Percentiles rank a stretch among this genome's conserved stretches.
These are phyloP conservation scores for Cystofilobasidium capitatum DNA, from an alignment of 768 basidiomycete genomes.

Conservation along the genomic window DNA sequence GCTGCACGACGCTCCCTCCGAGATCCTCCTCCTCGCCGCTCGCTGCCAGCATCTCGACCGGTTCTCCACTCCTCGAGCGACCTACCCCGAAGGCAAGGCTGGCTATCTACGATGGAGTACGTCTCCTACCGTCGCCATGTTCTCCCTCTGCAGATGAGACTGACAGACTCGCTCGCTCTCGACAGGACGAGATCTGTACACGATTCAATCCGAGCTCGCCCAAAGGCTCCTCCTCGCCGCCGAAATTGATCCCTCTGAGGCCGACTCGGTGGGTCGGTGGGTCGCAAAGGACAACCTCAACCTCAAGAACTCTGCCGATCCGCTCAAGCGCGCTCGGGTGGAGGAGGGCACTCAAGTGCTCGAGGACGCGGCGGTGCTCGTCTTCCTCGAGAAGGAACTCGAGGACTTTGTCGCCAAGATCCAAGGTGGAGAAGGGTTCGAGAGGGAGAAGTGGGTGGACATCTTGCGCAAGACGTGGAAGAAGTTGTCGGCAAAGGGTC, in stretches of 20 bases:
- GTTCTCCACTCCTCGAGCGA: slow-evolving; percentile 3
- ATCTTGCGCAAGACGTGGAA: slow-evolving; percentile 25
- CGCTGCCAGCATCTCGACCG: slow-evolving; percentile 22
- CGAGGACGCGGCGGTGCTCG: slow-evolving; percentile 27
- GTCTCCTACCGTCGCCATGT: background rate
- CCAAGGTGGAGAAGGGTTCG: slow-evolving; percentile 7
- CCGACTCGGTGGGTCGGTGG: slow-evolving; percentile 11
- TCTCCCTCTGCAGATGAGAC: background rate
- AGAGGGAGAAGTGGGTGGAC: slow-evolving; percentile 23
- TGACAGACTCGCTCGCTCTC: background rate
- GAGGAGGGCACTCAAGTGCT: slow-evolving; percentile 21
- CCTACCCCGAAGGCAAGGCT: slow-evolving; percentile 11
- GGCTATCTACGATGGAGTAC: slow-evolving; percentile 15
- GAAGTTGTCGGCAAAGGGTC: slow-evolving; percentile 7
- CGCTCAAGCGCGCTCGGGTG: slow-evolving; percentile 1
- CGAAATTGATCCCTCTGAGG: background rate
- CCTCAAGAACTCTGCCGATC: slow-evolving; percentile 5
- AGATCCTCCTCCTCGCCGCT: slow-evolving; percentile 13
- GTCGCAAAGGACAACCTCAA: slow-evolving; percentile 10
- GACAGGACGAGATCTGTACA: slow-evolving; percentile 13
- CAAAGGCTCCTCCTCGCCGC: slow-evolving; percentile 11
- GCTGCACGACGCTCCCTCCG: background rate
- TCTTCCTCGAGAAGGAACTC: slow-evolving; percentile 23
- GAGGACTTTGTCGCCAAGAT: slow-evolving; percentile 4
- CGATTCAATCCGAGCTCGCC: slow-evolving; percentile 12